A percentile compares a stretch with the other conserved stretches of the same genome.
These are phyloP conservation scores for Pseudophaeomoniella oleicola DNA, from an alignment of 2,329 filamentous ascomycete species.

Conservation along the genomic window DNA sequence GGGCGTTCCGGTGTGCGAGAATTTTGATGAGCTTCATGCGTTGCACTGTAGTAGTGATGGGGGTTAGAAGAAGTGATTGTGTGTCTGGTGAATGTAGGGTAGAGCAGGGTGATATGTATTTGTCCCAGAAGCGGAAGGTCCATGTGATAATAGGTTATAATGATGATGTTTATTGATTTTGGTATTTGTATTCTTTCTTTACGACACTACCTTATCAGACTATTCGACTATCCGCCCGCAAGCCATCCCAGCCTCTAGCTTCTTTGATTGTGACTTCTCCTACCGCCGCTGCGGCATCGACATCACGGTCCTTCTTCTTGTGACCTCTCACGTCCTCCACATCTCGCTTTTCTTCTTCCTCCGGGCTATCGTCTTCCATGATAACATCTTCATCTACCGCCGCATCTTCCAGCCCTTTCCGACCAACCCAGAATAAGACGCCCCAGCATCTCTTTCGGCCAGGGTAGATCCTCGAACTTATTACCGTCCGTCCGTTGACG, in stretches of 20 bases:
- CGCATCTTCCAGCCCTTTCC: background rate
- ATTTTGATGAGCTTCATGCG: too few species aligned
- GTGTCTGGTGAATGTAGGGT: too few species aligned
- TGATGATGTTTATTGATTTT: too few species aligned
- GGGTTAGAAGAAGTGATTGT: too few species aligned
- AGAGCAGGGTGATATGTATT: too few species aligned
- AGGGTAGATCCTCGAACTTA: slow-evolving; percentile 24
- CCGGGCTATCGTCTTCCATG: background rate
- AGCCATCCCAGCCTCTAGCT: slow-evolving; percentile 7
- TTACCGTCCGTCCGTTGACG: slow-evolving; percentile 27
- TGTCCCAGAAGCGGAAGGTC: too few species aligned
- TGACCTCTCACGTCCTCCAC: background rate
- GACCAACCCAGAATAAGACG: slow-evolving; percentile 6
- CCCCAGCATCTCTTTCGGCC: slow-evolving; percentile 5
- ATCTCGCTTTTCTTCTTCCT: background rate
- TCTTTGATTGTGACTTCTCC: slow-evolving; percentile 2
- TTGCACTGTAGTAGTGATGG: too few species aligned
- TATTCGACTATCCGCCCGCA: slow-evolving; percentile 6
- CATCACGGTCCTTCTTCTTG: background rate
- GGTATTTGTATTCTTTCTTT: too few species aligned
- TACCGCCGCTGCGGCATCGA: background rate
- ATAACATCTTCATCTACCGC: background rate
- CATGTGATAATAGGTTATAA: too few species aligned
- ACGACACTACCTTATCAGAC: too few species aligned
- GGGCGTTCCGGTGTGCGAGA: too few species aligned